Conservation (phyloP, 345 rosid genomes). For the Dovyalis caffra region DNA sequence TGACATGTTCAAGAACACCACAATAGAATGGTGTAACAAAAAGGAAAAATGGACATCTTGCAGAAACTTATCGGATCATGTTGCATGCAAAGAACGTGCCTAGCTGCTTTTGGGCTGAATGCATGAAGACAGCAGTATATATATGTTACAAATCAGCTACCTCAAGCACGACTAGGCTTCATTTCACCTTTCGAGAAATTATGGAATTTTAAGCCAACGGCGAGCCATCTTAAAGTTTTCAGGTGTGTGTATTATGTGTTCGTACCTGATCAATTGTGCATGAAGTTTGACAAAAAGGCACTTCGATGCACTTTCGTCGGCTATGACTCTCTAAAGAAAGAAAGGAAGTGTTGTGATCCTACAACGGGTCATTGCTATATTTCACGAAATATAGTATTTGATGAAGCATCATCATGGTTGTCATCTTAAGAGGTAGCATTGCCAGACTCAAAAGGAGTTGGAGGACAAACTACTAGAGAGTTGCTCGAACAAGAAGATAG, state of each 20-base stretch:
- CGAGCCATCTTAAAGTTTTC: background rate
- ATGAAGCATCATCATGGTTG: background rate
- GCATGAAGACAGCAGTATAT: background rate
- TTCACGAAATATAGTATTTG: background rate
- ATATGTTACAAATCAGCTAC: background rate
- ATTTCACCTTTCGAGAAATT: background rate
- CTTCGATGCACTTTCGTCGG: background rate
- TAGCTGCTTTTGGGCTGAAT: background rate
- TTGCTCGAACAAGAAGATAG: too few species aligned
- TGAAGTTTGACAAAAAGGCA: background rate
- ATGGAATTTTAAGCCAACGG: background rate
- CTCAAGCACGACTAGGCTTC: background rate
- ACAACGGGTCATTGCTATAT: background rate
- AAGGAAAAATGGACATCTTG: background rate
- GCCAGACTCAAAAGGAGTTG: background rate
- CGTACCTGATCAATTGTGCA: background rate
- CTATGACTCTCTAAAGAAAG: background rate
- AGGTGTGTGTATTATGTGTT: background rate
- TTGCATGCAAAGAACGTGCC: background rate
- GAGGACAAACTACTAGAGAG: background rate
- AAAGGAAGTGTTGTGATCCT: background rate
- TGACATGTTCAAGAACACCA: background rate
- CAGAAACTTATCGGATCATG: background rate
- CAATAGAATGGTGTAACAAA: background rate
- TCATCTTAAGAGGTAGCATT: background rate